Conservation (phyloP, 352 stramenopile species). For the Lagenidium giganteum region DNA sequence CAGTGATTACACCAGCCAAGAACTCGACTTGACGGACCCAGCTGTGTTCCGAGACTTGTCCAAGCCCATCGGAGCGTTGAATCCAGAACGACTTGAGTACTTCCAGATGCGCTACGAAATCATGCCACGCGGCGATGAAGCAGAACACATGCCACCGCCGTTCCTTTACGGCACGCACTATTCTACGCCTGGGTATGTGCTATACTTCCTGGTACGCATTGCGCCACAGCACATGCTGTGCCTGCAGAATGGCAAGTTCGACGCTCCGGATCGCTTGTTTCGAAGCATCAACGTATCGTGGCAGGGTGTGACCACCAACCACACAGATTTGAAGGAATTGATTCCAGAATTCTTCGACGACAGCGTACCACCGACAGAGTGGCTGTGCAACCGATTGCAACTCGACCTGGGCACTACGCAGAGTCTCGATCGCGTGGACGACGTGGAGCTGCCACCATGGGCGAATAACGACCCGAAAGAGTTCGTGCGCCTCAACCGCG, state of each 20-base stretch:
- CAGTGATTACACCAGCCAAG: constrained; percentile 74
- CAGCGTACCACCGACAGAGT: constrained; percentile 62
- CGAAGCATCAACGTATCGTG: constrained; percentile 91
- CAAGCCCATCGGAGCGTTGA: constrained; percentile 92
- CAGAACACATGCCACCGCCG: constrained; percentile 75
- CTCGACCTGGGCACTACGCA: constrained; percentile 93
- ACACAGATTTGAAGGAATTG: constrained; percentile 98
- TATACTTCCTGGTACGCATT: constrained; percentile 97
- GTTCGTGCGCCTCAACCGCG: constrained; percentile 93
- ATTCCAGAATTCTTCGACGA: constrained; percentile 98
- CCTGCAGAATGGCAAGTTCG: constrained; percentile 97
- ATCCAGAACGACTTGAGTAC: constrained; percentile 75
- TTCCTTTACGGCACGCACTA: constrained; percentile 97
- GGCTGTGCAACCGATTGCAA: constrained; percentile 94
- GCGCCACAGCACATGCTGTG: constrained; percentile 94
- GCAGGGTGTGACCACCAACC: constrained; percentile 69
- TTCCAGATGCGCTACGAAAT: constrained; percentile 85
- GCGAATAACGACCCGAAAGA: constrained; percentile 71
- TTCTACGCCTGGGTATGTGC: constrained; percentile 91
- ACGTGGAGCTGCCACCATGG: constrained; percentile 87
- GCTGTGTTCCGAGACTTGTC: constrained; percentile 88
- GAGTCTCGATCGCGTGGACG: constrained; percentile 76
- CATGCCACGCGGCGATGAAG: constrained; percentile 82
- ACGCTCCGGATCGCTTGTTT: constrained; percentile 97
- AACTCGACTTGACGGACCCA: constrained; percentile 76